Evolutionary conservation across 257 asterid genomes (phyloP).

Genomic region (Salvia rosmarinus): DNA sequence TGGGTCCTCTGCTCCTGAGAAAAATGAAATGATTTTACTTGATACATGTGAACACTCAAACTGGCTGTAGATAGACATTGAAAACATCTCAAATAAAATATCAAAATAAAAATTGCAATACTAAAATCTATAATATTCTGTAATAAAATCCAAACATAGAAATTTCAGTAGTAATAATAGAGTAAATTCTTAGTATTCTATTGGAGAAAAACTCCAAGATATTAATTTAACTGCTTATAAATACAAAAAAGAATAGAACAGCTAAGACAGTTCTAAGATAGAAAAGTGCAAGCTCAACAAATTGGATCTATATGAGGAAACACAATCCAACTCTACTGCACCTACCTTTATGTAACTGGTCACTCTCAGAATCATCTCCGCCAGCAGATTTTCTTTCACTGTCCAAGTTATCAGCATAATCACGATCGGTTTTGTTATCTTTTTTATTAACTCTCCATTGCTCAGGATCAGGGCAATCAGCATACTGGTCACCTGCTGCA

Average conservation of each 20-base stretch:
- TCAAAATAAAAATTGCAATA: not conserved
- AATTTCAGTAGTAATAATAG: not conserved
- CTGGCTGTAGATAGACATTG: not conserved
- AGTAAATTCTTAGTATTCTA: constrained; percentile 10
- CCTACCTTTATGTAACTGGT: constrained; percentile 63
- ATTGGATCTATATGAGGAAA: constrained; percentile 23
- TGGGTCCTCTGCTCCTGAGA: constrained; percentile 65
- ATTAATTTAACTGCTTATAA: constrained; percentile 19
- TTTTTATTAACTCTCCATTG: constrained; percentile 52
- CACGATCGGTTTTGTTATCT: constrained; percentile 57
- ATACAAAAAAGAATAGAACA: not conserved
- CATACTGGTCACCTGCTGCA: constrained; percentile 50
- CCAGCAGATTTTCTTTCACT: constrained; percentile 55
- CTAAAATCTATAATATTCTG: constrained; percentile 6
- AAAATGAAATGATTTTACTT: constrained; percentile 25
- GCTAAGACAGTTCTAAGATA: not conserved
- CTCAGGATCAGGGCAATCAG: constrained; percentile 53
- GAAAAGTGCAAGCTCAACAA: constrained; percentile 17
- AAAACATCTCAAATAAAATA: not conserved
- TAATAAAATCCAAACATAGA: constrained; percentile 12
- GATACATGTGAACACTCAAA: constrained; percentile 14
- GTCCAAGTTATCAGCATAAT: constrained; percentile 47
- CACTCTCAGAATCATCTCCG: constrained; percentile 50
- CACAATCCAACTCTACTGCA: not conserved
- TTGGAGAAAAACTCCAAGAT: not conserved